Base-by-base conservation (phyloP, 441 rosid species). In the Sinapis alba region DNA sequence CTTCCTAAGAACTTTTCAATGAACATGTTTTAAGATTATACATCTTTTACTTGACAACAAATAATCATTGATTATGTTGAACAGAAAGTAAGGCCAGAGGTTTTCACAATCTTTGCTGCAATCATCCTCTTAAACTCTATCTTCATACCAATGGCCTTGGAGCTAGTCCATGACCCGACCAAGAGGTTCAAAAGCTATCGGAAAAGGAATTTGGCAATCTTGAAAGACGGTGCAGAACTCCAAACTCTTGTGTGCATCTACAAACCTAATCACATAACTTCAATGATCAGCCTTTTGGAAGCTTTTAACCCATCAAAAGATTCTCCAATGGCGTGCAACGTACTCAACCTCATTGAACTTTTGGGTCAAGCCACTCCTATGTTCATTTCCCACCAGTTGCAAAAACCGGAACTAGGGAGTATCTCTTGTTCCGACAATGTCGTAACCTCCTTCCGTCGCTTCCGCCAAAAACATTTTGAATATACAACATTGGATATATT, bases 261-360 rank as follows among this genome's bases (percentile, higher is more conserved):
- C 73, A 69, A 78, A 47, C 78, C 84, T 74, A 86, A 87, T 57
- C 56, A 79, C 50, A 84, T 85, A 41, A 82, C 80, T n/a, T 36
- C 80, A 5, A 69, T 76, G 71, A 79, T 70, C 43, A 69, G 66
- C 56, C 71, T 83, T 65, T 81, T 83, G 2, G 78, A 64, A 41
- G 65, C 74, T 60, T 73, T 80, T 26, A 75, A 73, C 72, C 82
- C 89, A 51, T 60, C 75, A 28, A 58, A 27, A 54, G 56, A 36
- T 7, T 73, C 75, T 53, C 86, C 82, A 12, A 6, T 83, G 19
- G 72, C 68, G 12, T 75, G 83, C 63, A 80, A 68, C 67, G 12
- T 80, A 57, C 76, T 87, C 50, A 84, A 84, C 76, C 71, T 83
- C 50, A 65, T 76, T 7, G 88, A 83, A 71, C 85, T 84, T 34